A percentile compares a stretch with the other conserved stretches of the same genome.
Conservation (phyloP, 148 eudicot genomes). For the Arctostaphylos glauca region DNA sequence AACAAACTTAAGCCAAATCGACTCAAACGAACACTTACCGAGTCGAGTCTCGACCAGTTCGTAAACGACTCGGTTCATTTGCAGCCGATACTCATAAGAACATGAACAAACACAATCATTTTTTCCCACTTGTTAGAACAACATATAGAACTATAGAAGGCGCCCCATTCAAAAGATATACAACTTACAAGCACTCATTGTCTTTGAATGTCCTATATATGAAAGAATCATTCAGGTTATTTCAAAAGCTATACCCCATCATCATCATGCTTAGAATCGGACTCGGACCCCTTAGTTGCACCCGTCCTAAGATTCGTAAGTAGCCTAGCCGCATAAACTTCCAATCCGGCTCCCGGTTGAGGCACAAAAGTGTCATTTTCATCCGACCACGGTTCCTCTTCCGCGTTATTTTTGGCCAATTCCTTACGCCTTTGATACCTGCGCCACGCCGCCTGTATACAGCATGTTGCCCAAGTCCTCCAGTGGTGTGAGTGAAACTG, state of each 20-base stretch:
- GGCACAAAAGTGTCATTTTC: slow-evolving; percentile 2
- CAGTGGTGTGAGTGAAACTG: slow-evolving; percentile 71
- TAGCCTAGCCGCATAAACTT: slow-evolving; percentile 12
- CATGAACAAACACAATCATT: not conserved
- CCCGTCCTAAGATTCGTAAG: not conserved
- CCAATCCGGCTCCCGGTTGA: slow-evolving; percentile 10
- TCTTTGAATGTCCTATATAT: not conserved
- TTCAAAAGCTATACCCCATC: not conserved
- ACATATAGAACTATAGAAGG: not conserved
- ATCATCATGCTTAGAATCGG: not conserved
- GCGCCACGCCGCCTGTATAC: slow-evolving; percentile 75
- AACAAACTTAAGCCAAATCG: too few relatives aligned
- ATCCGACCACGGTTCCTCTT: not conserved
- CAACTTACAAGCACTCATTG: not conserved
- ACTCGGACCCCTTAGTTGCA: not conserved
- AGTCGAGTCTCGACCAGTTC: too few relatives aligned
- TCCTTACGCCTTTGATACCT: slow-evolving; percentile 35
- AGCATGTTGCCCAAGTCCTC: slow-evolving; percentile 77
- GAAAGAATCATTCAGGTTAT: not conserved
- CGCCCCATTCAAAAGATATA: not conserved
- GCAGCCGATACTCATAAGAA: too few relatives aligned
- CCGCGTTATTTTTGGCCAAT: not conserved
- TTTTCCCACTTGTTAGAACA: not conserved
- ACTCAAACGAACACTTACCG: too few relatives aligned
- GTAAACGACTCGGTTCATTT: too few relatives aligned